phyloP scores from a whole-genome alignment of 2,329 filamentous ascomycete species.

The Tolypocladium tundrense region DNA sequence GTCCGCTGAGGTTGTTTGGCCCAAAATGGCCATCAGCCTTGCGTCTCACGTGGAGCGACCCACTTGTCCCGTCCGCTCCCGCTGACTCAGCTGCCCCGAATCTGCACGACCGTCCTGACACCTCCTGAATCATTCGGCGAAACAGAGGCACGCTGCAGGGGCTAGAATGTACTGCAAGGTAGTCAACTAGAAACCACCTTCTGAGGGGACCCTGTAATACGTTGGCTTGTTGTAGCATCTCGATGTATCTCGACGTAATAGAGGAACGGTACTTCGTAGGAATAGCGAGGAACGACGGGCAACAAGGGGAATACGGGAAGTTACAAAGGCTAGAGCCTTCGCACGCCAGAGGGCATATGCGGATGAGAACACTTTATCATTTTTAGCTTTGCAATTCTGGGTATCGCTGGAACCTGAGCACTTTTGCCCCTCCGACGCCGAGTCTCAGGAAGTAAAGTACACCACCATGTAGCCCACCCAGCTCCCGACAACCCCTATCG shows the following conservation, averaged over 20 bases:
- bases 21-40: constrained; percentile 15
- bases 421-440: background rate
- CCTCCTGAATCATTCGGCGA: background rate
- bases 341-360: background rate
- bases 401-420: constrained; percentile 9
- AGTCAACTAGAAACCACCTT: no score
- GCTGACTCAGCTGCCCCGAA: constrained; percentile 13
- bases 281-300: no score
- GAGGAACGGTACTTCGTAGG: no score
- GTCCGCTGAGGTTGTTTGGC: constrained; percentile 7
- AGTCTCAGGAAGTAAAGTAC: constrained; percentile 55
- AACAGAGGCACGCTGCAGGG: background rate
- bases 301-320: no score
- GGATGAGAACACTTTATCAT: background rate
- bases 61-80: constrained; percentile 10
- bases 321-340: no score
- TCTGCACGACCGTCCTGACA: constrained; percentile 1
- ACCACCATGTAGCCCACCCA: constrained; percentile 93
- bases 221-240: no score
- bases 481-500: constrained; percentile 88
- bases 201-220: no score
- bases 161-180: no score
- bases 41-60: constrained; percentile 18
- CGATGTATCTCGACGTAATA: no score
- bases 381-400: constrained; percentile 6